Base-by-base conservation (phyloP, 2,329 filamentous ascomycete species). In the Talaromyces sp. region DNA sequence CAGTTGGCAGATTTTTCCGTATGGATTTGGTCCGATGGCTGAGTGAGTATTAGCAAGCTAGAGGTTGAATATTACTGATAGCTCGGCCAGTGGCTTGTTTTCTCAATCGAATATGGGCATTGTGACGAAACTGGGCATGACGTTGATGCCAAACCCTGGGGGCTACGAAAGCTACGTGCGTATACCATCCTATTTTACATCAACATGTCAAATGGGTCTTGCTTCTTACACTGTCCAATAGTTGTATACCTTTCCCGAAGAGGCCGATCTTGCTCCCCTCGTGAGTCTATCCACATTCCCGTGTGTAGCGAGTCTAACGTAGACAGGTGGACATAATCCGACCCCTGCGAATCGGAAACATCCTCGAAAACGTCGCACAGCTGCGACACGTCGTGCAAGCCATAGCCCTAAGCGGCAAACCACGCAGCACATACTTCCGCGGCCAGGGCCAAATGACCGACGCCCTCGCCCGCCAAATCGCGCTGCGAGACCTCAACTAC, bases 341-440 rank as follows among this genome's bases (percentile, higher is more conserved):
- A 15, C 36, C 36, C n/a, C 36, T 39, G 36, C 36, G 36, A 39
- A 39, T 70, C 11, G 64, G 63, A 2, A 70, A 63, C 25, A 65
- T 65, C 49, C 69, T 80, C 54, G 75, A 77, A 62, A 77, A 77
- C 62, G 73, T 73, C 19, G 73, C 75, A 6, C 64, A 65, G 15
- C 63, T 65, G 7, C 49, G 63, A 19, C 63, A 65, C 39, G 54
- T 77, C 33, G 72, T 71, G 25, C 72, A 76, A 64, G 67, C 67
- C 32, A 64, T 79, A 22, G 76, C 77, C 1, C 70, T 71, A 25
- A 65, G 65, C 33, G 76, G 76, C 33, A 67, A 69, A 33, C 61
- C 61, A 25, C 74, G 77, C 36, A 72, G 68, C 17, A 65, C 66
- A 4, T 74, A 69, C 64, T 77, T 72, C 60, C 54, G 65, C 6